Evolutionary conservation across 2,329 filamentous ascomycete species (phyloP), one percentile per base, ranked within the genome.

Genomic region (Epichloe elymi): DNA sequence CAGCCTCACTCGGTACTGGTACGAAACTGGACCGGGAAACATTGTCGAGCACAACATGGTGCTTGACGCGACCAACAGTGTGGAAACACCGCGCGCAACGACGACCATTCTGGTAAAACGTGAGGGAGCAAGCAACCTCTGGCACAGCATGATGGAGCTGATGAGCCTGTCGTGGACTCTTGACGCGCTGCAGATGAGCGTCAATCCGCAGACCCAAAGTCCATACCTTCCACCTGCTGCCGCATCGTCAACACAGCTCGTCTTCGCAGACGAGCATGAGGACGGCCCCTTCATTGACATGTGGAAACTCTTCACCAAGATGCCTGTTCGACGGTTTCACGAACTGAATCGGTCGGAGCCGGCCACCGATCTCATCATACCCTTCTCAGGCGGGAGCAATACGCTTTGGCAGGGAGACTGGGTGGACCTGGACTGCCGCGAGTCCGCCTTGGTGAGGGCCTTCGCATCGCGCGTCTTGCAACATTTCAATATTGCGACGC

Each of bases 331-430:
- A 10, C 64, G 66, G 2, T 45, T 66, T 23, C 40, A 49, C 5
- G 59, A 67, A 37, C 45, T 64, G 8, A 30, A 49, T 3, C 40
- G 48, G 3, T 51, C 42, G 11, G 49, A 45, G 23, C 36, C 54
- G 14, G 55, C 59, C 26, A 36, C 48, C 43, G 65, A 66, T 49
- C 35, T 71, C 36, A 65, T 73, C 49, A 53, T 72, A 19, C 69
- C 70, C 1, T 56, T 72, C 3, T 59, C 69, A 11, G 69, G 69
- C 42, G 65, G 60, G 19, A 65, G 62, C 56, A 72, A 69, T 53
- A 68, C 70, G 0, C 54, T 69, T 17, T 72, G 70, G 70, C 62
- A 68, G 51, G 66, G 63, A n/a, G 67, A 71, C 53, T 70, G 65
- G 63, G 56, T 60, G 5, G 49, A 59, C 5, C 58, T 59, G 19